Base-by-base conservation (phyloP, 2,329 filamentous ascomycete species). In the Neonectria punicea region DNA sequence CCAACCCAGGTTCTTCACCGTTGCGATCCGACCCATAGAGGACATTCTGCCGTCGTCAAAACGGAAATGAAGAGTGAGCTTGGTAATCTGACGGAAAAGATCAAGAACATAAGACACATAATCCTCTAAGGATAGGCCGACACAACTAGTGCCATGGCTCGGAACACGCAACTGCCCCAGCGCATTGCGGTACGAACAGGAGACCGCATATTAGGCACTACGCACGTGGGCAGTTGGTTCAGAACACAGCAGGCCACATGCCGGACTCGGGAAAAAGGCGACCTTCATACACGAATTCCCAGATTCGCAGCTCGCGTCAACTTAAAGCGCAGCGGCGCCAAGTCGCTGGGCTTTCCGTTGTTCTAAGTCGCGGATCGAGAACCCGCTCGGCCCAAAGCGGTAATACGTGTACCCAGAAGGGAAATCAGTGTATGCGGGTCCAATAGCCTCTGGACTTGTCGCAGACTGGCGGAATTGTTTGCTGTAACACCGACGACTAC, bases 371-470 rank as follows among this genome's bases (percentile, higher is more conserved):
- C 25, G 36, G 30, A 49, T n/a, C 20, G 36, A 18, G 53, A 46
- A n/a, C 47, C 34, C 53, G 56, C 7, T 10, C 9, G 30, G 60
- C 70, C 60, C 14, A 30, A 70, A 67, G 54, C 53, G 70, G 71
- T 54, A 72, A 71, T 66, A 58, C 71, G 71, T 73, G 34, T 72
- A 53, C 68, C 65, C 32, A 73, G 58, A 66, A 30, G 18, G 72
- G 68, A 69, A 73, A 70, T 62, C 59, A 73, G 73, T 75, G 62
- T 70, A 73, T 70, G 73, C 69, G 65, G 28, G 25, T 44, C 61
- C 55, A 9, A 53, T 65, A 50, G 41, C 39, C 43, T 56, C 41
- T 53, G 36, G 32, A 63, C 47, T 43, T 39, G 55, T 34, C 30
- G 36, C 53, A 53, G 49, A 36, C 11, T 9, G 50, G 44, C 34